Base-by-base conservation (phyloP, 331 rosid genomes). In the Malus hybrid region DNA sequence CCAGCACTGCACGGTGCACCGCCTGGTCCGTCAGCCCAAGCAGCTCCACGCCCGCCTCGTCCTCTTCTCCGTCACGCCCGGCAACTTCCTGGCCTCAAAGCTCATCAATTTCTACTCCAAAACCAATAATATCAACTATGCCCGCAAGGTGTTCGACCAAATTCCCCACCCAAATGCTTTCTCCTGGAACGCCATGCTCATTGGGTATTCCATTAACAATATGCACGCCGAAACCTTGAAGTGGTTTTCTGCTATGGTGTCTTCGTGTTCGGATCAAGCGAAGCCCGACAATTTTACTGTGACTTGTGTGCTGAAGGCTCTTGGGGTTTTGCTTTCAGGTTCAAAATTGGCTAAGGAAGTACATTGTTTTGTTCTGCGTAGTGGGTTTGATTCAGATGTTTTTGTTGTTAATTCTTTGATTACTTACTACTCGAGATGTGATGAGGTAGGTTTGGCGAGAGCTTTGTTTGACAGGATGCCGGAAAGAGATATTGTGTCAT, bases 61-160 rank as follows among this genome's bases (percentile, higher is more conserved):
- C 83, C 73, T 86, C 58, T 77, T 74, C 76, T 85, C 96, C 33
- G 85, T 90, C 82, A 77, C 66, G 10, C 97, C 97, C 70, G 81
- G 82, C 42, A 94, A 94, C 82, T 94, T 92, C 89, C 90, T 94
- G 63, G 97, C 90, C 60, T 86, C 97, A 8, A 94, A 92, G 78
- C 90, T 94, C 74, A 81, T 90, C 46, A 68, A 60, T 15, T 79
- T 85, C 63, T 94, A 88, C 80, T 78, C 90, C 22, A 90, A 84
- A 83, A 75, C 83, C 62, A 81, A 82, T 50, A 74, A 63, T 73
- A 63, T 75, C 18, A 61, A 20, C 5, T 68, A 81, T 48, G 97
- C 97, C 19, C 93, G 87, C 81, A 34, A 70, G 39, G 91, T 90
- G 82, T 94, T 94, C 82, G 96, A 85, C 67, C 64, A 63, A 72